These are phyloP conservation scores for Diutina catenulata DNA, from an alignment of 1,139 yeast genomes.

Conservation along the genomic window DNA sequence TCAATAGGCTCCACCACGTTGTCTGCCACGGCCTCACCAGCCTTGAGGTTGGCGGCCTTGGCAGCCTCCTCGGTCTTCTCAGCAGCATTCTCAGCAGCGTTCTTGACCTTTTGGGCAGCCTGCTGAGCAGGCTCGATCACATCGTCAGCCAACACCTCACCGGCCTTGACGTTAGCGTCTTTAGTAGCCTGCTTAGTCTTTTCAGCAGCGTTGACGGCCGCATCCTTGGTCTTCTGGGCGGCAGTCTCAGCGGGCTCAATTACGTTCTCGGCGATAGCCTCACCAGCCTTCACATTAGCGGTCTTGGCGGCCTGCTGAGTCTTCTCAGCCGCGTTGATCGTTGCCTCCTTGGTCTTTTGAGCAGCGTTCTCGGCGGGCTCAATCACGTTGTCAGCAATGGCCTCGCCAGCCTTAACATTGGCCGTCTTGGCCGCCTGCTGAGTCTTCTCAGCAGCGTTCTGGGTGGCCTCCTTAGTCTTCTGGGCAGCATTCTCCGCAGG, in stretches of 20 bases:
- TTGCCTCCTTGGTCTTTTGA: too few relatives aligned
- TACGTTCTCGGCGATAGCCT: not conserved
- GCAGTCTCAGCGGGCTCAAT: not conserved
- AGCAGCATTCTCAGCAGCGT: not conserved
- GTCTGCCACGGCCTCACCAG: not conserved
- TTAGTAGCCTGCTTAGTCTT: not conserved
- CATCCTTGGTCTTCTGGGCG: not conserved
- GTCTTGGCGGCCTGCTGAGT: too few relatives aligned
- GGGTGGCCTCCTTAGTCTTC: not conserved
- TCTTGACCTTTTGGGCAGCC: not conserved
- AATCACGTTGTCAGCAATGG: not conserved
- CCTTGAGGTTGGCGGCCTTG: not conserved
- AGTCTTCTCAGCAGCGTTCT: not conserved
- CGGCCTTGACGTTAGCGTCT: not conserved
- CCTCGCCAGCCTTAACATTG: constrained; percentile 1
- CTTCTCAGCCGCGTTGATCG: too few relatives aligned
- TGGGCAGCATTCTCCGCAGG: not conserved
- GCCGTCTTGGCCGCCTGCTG: not conserved
- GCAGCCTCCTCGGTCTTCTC: not conserved
- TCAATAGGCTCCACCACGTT: constrained; percentile 1
- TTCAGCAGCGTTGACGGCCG: not conserved
- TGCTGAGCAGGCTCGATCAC: not conserved
- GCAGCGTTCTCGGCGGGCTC: not conserved
- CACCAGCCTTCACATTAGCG: constrained; percentile 4
- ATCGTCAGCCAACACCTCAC: not conserved